phyloP scores from a whole-genome alignment of 2,329 filamentous ascomycete genomes.

The Chaetomiaceae sp. region DNA sequence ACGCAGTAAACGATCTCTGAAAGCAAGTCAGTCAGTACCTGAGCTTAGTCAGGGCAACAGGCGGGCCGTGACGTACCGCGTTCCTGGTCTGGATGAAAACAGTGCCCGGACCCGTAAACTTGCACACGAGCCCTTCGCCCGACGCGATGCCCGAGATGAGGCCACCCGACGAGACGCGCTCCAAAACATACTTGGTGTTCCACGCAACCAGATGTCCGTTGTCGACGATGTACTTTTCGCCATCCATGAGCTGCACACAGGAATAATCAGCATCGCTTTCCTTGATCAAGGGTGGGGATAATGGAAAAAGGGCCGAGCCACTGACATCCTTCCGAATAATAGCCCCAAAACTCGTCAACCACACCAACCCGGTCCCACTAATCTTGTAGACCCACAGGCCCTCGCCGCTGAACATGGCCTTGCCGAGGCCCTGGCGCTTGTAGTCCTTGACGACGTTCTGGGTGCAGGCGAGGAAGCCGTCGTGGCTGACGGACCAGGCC shows the following conservation, averaged over 20 bases:
- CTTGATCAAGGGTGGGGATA: not conserved
- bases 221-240: slow-evolving; percentile 87
- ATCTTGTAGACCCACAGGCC: slow-evolving; percentile 89
- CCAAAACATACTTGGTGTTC: slow-evolving; percentile 92
- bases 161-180: slow-evolving; percentile 84
- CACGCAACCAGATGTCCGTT: slow-evolving; percentile 93
- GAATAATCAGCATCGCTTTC: not conserved
- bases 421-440: slow-evolving; percentile 78
- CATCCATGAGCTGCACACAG: slow-evolving; percentile 47
- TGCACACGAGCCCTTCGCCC: slow-evolving; percentile 87
- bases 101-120: slow-evolving; percentile 86
- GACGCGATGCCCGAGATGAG: slow-evolving; percentile 83
- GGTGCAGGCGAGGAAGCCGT: slow-evolving; percentile 81
- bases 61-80: slow-evolving; percentile 46
- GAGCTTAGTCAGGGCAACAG: too few relatives aligned
- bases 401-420: slow-evolving; percentile 92
- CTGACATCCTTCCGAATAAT: slow-evolving; percentile 91
- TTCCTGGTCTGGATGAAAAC: slow-evolving; percentile 93
- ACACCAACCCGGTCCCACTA: slow-evolving; percentile 72
- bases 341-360: slow-evolving; percentile 90
- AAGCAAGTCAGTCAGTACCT: not conserved
- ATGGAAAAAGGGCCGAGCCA: slow-evolving; percentile 28
- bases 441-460: slow-evolving; percentile 85
- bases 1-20: slow-evolving; percentile 50
- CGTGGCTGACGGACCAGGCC: slow-evolving; percentile 79